A percentile compares a stretch with the other conserved stretches of the same genome.
Conservation (phyloP, 371 early-diverging fungal genomes). For the Rhizomucor miehei region DNA sequence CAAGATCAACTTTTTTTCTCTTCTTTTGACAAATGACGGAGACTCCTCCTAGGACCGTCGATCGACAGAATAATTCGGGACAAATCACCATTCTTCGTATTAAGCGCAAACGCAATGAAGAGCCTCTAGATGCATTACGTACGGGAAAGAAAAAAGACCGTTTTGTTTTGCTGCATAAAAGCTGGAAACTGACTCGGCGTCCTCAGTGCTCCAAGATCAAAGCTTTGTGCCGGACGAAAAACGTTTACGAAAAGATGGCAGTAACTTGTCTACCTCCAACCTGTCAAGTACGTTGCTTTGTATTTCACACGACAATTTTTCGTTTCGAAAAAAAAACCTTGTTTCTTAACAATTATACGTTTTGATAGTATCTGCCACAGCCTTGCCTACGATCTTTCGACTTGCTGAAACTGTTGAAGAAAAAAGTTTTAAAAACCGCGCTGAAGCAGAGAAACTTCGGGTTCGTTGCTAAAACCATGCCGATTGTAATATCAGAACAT, state of each 20-base stretch:
- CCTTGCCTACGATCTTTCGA: slow-evolving; percentile 54
- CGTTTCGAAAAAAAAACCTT: no score
- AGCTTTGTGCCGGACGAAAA: slow-evolving; percentile 17
- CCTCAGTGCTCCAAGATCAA: slow-evolving; percentile 35
- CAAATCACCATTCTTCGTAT: slow-evolving; percentile 68
- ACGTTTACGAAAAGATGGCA: slow-evolving; percentile 18
- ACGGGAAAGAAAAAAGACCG: slow-evolving; percentile 4
- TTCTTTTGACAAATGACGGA: not conserved
- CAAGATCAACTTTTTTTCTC: no score
- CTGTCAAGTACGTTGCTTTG: not conserved
- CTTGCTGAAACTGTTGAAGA: slow-evolving; percentile 66
- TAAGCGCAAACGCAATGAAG: slow-evolving; percentile 77
- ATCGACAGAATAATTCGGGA: not conserved
- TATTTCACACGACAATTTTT: no score
- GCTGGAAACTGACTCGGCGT: slow-evolving; percentile 5
- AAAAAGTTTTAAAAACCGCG: slow-evolving; percentile 49
- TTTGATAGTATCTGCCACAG: slow-evolving; percentile 27
- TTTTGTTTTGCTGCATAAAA: slow-evolving; percentile 4
- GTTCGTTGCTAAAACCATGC: no score
- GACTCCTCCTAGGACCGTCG: not conserved
- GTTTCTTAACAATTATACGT: no score
- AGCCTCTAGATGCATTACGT: slow-evolving; percentile 75
- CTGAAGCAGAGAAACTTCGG: slow-evolving; percentile 50
- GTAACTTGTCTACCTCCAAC: not conserved
- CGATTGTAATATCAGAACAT: not conserved